A percentile compares a stretch with the other conserved stretches of the same genome.
Evolutionary conservation across 2,329 filamentous ascomycete species (phyloP).

Genomic region (Exophiala phaeomuriformis): DNA sequence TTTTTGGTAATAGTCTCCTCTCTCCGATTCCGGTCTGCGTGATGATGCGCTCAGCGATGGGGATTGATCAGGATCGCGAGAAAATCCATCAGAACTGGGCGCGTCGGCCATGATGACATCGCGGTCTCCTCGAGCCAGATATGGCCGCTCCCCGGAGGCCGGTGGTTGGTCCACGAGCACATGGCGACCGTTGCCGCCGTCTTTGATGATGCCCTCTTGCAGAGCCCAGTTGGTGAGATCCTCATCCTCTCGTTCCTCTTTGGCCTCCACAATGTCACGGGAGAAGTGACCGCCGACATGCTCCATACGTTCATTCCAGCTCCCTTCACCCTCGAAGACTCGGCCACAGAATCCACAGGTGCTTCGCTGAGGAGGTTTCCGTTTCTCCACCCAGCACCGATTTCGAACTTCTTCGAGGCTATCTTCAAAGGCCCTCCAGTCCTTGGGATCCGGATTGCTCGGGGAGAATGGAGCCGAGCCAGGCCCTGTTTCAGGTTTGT

Average conservation of each 20-base stretch:
- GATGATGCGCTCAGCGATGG: constrained; percentile 21
- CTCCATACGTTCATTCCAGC: constrained; percentile 81
- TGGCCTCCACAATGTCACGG: constrained; percentile 33
- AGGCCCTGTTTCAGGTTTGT: constrained; percentile 41
- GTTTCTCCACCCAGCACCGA: constrained; percentile 53
- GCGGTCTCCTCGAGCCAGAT: constrained; percentile 20
- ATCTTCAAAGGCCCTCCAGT: constrained; percentile 40
- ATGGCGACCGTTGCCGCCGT: constrained; percentile 24
- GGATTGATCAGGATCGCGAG: constrained; percentile 19
- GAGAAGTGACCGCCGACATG: constrained; percentile 79
- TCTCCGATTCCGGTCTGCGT: constrained; percentile 14
- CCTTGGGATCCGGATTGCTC: constrained; percentile 24
- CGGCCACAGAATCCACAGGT: constrained; percentile 55
- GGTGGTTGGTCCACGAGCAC: constrained; percentile 26
- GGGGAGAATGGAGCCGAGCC: constrained; percentile 19
- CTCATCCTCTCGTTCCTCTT: constrained; percentile 41
- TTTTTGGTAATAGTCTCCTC: constrained; percentile 13
- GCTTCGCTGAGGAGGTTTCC: constrained; percentile 56
- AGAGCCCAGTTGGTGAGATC: constrained; percentile 38
- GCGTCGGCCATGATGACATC: constrained; percentile 25
- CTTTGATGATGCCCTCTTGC: constrained; percentile 31
- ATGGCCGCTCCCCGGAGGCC: constrained; percentile 19
- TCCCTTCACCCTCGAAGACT: constrained; percentile 54
- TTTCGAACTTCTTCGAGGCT: constrained; percentile 52
- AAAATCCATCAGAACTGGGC: constrained; percentile 19